Conservation (phyloP, 345 rosid species). For the Arabidopsis thaliana region TAIR10.1 NC_003070.9:30233001-30233500, state of each 20-base stretch:
- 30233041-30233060: constrained; percentile 12
- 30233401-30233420: constrained; percentile 10
- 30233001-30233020: constrained; percentile 21
- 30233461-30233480: neutral
- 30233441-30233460: constrained; percentile 1
- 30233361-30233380: constrained; percentile 18
- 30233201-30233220: constrained; percentile 86
- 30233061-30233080: constrained; percentile 3
- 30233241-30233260: constrained; percentile 99
- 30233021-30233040: constrained; percentile 1
- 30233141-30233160: constrained; percentile 11
- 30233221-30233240: constrained; percentile 98
- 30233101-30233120: constrained; percentile 20
- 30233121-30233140: constrained; percentile 14
- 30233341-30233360: constrained; percentile 6
- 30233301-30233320: constrained; percentile 97
- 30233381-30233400: constrained; percentile 18
- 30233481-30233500: constrained; percentile 76
- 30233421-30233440: constrained; percentile 3
- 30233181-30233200: constrained; percentile 39
- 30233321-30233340: constrained; percentile 60
- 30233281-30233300: constrained; percentile 97
- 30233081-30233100: constrained; percentile 15
- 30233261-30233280: constrained; percentile 93
- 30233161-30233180: neutral